Percentiles rank a stretch among this genome's conserved stretches.
phyloP scores from a whole-genome alignment of 2,329 filamentous ascomycete genomes.

The Ceratocystis albifundus region DNA sequence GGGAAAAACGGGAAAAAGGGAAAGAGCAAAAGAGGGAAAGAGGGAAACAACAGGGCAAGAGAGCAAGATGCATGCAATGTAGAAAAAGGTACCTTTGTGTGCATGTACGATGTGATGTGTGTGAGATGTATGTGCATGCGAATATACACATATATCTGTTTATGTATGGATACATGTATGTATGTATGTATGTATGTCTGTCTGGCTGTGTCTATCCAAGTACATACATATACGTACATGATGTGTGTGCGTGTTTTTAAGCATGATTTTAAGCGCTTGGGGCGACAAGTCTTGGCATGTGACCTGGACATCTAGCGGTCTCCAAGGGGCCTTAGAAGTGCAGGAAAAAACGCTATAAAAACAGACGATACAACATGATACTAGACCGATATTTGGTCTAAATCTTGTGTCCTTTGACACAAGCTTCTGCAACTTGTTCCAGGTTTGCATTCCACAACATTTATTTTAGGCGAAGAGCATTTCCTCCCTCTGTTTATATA shows the following conservation, averaged over 20 bases:
- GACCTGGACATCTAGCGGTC: constrained; percentile 8
- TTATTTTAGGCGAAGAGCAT: constrained; percentile 2
- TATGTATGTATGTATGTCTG: not conserved
- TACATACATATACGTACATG: not conserved
- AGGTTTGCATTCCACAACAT: constrained; percentile 11
- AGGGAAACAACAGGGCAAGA: not conserved
- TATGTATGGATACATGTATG: constrained; percentile 4
- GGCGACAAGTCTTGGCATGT: constrained; percentile 36
- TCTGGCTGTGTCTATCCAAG: not conserved
- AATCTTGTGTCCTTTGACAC: constrained; percentile 3
- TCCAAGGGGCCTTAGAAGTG: not conserved
- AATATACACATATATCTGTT: constrained; percentile 1
- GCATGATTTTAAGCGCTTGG: constrained; percentile 42
- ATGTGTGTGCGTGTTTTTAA: constrained; percentile 31
- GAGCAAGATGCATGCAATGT: not conserved
- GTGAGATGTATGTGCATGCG: not conserved
- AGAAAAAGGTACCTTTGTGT: constrained; percentile 2
- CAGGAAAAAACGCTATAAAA: not conserved
- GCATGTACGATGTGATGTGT: not conserved
- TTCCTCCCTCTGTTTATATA: not conserved
- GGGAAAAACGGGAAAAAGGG: not conserved
- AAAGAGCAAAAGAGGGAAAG: not conserved
- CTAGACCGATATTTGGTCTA: not conserved
- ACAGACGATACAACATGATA: constrained; percentile 11
- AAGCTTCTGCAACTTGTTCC: constrained; percentile 7